Evolutionary conservation across 306 rosid genomes (phyloP), one percentile per base, ranked within the genome.

Genomic region (Gillenia trifoliata): DNA sequence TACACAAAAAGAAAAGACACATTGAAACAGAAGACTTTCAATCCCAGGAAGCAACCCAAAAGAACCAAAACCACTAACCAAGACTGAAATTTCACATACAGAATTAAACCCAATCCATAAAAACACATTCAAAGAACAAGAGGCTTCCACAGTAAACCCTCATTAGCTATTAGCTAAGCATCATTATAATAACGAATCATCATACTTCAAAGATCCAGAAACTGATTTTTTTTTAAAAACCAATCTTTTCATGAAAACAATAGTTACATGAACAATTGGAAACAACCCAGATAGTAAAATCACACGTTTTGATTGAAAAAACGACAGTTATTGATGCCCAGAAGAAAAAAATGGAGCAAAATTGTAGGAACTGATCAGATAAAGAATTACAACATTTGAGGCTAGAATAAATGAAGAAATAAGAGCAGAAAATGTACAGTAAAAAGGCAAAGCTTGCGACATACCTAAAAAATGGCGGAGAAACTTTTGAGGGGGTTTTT

Each of bases 131-230:
- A 56, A 75, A 25, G 31, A 25, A 62, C 12, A 60, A 40, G 36
- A 43, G 41, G 23, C 57, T 30, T 13, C 17, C 40, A 64, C 64
- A 50, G 64, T 45, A 15, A 45, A 45, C 20, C 52, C 52, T 45
- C 52, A 45, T 45, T 45, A 45, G 52, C 52, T 64, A 30, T 70
- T 25, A 38, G 60, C 36, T 68, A 70, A 9, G 3, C 43, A 64
- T 50, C n/a, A 71, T 5, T 47, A 40, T 16, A 31, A 29, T 45
- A 49, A 70, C 13, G 45, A 43, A 23, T 36, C 8, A 45, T 62
- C 38, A 26, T 56, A 64, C 75, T 41, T 40, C 69, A 70, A 78
- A 15, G 73, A 28, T 57, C 75, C 66, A 75, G 41, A 76, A 76
- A 64, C 64, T 8, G 43, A 49, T 26, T 22, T n/a, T n/a, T n/a